Percentiles rank a stretch among this genome's conserved stretches.
These are phyloP conservation scores for Drechslerella dactyloides DNA, from an alignment of 2,329 filamentous ascomycete genomes.

Conservation along the genomic window DNA sequence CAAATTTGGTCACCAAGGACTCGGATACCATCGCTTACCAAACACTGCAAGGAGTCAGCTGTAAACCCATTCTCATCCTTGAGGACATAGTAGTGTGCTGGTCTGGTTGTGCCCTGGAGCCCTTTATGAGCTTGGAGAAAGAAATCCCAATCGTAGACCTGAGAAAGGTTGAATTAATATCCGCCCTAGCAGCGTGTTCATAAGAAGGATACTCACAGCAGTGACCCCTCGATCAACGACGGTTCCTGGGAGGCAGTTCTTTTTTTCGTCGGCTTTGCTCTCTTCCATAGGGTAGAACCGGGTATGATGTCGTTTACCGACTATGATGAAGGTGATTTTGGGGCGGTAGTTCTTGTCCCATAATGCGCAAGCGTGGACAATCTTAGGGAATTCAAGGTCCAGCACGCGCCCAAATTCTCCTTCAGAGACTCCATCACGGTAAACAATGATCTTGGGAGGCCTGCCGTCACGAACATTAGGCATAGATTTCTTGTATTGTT, in stretches of 20 bases:
- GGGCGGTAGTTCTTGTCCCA: constrained; percentile 59
- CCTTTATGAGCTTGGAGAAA: constrained; percentile 84
- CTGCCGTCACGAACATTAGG: constrained; percentile 56
- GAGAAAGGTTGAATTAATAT: constrained; percentile 55
- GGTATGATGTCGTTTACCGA: constrained; percentile 88
- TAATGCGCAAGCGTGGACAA: constrained; percentile 69
- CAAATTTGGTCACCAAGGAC: constrained; percentile 16
- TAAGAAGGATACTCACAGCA: constrained; percentile 1
- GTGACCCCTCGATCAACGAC: constrained; percentile 86
- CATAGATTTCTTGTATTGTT: constrained; percentile 2
- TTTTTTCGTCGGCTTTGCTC: constrained; percentile 60
- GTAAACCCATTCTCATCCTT: constrained; percentile 51
- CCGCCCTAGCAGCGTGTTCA: constrained; percentile 60
- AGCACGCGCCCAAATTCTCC: constrained; percentile 76
- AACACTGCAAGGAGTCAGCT: constrained; percentile 17
- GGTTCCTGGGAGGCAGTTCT: constrained; percentile 76
- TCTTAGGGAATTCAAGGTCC: constrained; percentile 70
- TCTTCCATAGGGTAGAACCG: constrained; percentile 77
- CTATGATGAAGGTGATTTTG: constrained; percentile 75
- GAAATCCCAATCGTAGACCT: constrained; percentile 73
- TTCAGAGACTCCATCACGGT: constrained; percentile 88
- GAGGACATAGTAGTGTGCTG: constrained; percentile 79
- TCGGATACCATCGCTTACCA: constrained; percentile 7
- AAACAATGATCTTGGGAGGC: constrained; percentile 80
- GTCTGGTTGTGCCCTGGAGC: constrained; percentile 80